A percentile compares a stretch with the other conserved stretches of the same genome.
phyloP scores from a whole-genome alignment of 2,329 filamentous ascomycete genomes.

The Paraphaeosphaeria minitans region DNA sequence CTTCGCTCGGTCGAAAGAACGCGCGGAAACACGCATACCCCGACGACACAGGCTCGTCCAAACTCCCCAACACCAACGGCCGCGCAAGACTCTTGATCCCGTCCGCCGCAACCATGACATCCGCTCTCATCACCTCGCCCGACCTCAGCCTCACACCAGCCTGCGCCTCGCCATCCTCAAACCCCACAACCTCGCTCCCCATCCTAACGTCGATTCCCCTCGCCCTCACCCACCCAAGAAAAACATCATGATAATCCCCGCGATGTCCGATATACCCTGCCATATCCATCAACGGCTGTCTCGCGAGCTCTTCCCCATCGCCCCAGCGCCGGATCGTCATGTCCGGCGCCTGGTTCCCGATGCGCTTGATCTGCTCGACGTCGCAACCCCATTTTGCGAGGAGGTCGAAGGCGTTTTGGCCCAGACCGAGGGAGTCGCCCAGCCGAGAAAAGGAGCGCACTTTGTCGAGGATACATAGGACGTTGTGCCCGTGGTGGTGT shows the following conservation, averaged over 20 bases:
- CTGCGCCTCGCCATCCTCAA: constrained; percentile 21
- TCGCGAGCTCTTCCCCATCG: constrained; percentile 54
- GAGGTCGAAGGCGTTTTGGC: constrained; percentile 55
- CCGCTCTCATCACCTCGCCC: constrained; percentile 42
- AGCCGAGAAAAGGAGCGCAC: constrained; percentile 51
- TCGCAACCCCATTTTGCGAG: constrained; percentile 53
- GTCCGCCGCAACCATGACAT: constrained; percentile 57
- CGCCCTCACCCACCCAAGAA: constrained; percentile 24
- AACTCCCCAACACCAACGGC: constrained; percentile 55
- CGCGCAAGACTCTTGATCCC: constrained; percentile 56
- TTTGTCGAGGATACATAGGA: constrained; percentile 52
- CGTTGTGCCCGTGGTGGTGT: constrained; percentile 52
- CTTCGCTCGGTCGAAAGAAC: constrained; percentile 33
- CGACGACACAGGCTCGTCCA: constrained; percentile 54
- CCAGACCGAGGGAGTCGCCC: constrained; percentile 54
- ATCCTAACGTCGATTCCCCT: constrained; percentile 22
- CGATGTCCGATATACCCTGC: constrained; percentile 39
- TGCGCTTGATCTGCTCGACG: constrained; percentile 46
- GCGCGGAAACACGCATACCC: constrained; percentile 59
- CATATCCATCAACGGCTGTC: constrained; percentile 59
- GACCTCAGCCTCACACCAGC: constrained; percentile 20
- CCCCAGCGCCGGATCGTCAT: constrained; percentile 58
- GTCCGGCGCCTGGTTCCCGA: constrained; percentile 54
- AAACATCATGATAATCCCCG: constrained; percentile 28
- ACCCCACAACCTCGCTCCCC: constrained; percentile 26